Conservation (phyloP, 1,284 basidiomycete species). For the Ustilago vetiveriae region DNA sequence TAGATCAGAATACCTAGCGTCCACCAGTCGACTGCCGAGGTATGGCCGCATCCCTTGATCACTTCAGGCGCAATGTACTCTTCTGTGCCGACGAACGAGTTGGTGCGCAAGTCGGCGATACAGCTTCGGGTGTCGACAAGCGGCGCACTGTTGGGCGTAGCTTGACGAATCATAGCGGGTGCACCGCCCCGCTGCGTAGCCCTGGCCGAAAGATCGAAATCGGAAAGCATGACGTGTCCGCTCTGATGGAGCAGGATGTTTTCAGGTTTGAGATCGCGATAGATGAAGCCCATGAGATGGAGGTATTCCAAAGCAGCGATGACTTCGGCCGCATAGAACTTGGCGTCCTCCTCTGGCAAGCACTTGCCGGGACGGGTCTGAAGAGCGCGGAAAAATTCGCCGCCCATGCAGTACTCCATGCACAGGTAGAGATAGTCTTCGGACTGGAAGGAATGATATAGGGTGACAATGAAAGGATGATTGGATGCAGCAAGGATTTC, state of each 20-base stretch:
- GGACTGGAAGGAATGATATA: conserved; percentile 67
- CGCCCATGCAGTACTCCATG: conserved; percentile 90
- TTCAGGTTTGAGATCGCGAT: conserved; percentile 97
- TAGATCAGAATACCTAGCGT: conserved; percentile 97
- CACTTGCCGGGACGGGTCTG: conserved; percentile 90
- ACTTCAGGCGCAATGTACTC: conserved; percentile 99
- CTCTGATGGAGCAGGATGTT: conserved; percentile 97
- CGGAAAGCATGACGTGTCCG: conserved; percentile 99
- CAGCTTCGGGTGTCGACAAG: conserved; percentile 96
- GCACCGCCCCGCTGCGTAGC: conserved; percentile 79
- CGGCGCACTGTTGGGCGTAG: conserved; percentile 88
- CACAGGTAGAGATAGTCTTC: conserved; percentile 66
- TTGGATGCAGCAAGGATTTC: conserved; percentile 64
- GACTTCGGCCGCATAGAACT: conserved; percentile 98
- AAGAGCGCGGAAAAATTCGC: conserved; percentile 93
- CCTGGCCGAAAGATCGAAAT: conserved; percentile 98
- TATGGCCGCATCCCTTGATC: conserved; percentile 96
- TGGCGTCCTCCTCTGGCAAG: conserved; percentile 89
- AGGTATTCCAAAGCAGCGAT: conserved; percentile 96
- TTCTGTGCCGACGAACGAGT: conserved; percentile 98
- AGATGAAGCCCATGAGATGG: conserved; percentile 98
- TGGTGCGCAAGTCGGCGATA: conserved; percentile 96
- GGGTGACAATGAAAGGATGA: conserved; percentile 66
- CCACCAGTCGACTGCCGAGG: conserved; percentile 99
- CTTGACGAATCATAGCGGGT: conserved; percentile 88